phyloP scores from a whole-genome alignment of 1,139 yeast species.

The Protomyces inundatus region DNA sequence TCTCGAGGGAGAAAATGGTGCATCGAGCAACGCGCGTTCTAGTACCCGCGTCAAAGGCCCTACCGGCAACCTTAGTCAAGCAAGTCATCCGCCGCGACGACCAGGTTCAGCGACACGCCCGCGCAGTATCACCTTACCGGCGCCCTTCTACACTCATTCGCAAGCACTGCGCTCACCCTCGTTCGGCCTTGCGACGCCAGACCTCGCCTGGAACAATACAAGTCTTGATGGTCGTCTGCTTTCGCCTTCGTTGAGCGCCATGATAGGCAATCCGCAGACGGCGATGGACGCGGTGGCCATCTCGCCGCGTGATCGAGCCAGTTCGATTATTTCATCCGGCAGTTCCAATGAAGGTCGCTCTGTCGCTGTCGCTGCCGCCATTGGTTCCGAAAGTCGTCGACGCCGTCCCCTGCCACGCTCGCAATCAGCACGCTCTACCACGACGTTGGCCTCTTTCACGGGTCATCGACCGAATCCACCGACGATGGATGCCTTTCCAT shows the following conservation, averaged over 20 bases:
- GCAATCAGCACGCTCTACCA: not conserved
- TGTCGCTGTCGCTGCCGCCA: too few species aligned
- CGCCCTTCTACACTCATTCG: not conserved
- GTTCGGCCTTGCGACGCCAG: not conserved
- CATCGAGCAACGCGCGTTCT: too few species aligned
- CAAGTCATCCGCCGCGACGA: too few species aligned
- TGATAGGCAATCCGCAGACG: too few species aligned
- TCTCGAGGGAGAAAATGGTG: too few species aligned
- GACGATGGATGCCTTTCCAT: not conserved
- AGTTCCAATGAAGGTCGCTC: not conserved
- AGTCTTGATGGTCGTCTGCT: not conserved
- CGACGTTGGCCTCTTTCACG: not conserved
- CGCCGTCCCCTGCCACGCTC: not conserved
- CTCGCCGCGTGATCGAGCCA: not conserved
- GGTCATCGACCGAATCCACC: not conserved
- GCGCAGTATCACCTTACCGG: not conserved
- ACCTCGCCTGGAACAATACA: not conserved
- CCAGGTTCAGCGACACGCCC: not conserved
- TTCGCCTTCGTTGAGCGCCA: not conserved
- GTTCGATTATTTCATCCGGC: not conserved
- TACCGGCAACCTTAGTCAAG: too few species aligned
- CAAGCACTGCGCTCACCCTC: not conserved
- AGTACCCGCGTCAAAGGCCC: too few species aligned
- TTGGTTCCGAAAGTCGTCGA: too few species aligned
- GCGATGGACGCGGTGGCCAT: too few species aligned